Percentiles rank a stretch among this genome's conserved stretches.
Evolutionary conservation across 495 filamentous ascomycete species (phyloP).

Genomic region (Trichoderma virens): DNA sequence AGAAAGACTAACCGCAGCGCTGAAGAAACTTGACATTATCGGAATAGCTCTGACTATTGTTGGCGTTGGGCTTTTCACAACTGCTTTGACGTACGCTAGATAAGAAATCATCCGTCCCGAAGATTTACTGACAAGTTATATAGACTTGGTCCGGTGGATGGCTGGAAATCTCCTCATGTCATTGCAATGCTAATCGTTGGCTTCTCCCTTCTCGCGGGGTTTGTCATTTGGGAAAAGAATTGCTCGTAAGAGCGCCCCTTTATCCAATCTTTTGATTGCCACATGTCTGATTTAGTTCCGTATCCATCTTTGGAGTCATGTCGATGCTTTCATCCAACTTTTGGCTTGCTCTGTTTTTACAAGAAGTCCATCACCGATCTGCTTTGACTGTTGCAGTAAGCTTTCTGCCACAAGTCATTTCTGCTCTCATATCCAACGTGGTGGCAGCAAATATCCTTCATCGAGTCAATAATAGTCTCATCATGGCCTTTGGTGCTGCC

Average conservation of each 20-base stretch:
- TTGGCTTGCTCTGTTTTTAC: slow-evolving; percentile 51
- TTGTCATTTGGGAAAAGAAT: slow-evolving; percentile 54
- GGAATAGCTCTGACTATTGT: slow-evolving; percentile 55
- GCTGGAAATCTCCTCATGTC: slow-evolving; percentile 55
- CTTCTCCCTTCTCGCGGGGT: slow-evolving; percentile 43
- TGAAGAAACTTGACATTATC: slow-evolving; percentile 44
- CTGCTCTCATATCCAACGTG: slow-evolving; percentile 41
- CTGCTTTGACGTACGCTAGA: slow-evolving; percentile 50
- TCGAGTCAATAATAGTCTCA: slow-evolving; percentile 39
- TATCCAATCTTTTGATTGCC: slow-evolving; percentile 43
- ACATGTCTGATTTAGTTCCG: slow-evolving; percentile 40
- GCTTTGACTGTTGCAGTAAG: slow-evolving; percentile 46
- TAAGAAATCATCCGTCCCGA: neutral
- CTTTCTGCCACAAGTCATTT: slow-evolving; percentile 49
- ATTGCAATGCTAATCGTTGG: slow-evolving; percentile 54
- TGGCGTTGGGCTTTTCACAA: slow-evolving; percentile 58
- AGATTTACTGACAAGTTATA: slow-evolving; percentile 14
- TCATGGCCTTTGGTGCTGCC: slow-evolving; percentile 40
- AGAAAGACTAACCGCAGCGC: slow-evolving; percentile 15
- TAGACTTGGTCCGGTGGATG: slow-evolving; percentile 39
- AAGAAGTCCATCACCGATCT: slow-evolving; percentile 40
- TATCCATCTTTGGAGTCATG: slow-evolving; percentile 46
- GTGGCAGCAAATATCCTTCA: slow-evolving; percentile 43
- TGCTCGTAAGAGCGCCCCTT: too few relatives aligned
- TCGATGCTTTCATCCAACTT: slow-evolving; percentile 42